A percentile compares a stretch with the other conserved stretches of the same genome.
Conservation (phyloP, 2,329 filamentous ascomycete genomes). For the Lasiodiplodia hormozganensis region DNA sequence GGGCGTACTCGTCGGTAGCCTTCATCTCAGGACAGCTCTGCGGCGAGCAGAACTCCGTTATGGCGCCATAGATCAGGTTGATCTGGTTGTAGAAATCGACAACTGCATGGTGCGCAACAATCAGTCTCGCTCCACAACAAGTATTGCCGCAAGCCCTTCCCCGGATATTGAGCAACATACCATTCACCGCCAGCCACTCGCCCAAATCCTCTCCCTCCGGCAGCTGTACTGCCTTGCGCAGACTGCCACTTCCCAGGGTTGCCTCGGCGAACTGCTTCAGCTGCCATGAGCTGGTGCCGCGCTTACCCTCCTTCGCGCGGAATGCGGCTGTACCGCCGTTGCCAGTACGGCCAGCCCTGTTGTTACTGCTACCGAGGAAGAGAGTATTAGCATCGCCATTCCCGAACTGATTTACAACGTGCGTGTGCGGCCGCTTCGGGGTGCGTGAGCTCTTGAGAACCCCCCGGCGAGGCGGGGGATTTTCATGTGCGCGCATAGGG, state of each 20-base stretch:
- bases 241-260: constrained; percentile 89
- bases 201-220: constrained; percentile 97
- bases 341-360: constrained; percentile 19
- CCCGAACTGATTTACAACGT: not conserved
- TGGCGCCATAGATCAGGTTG: constrained; percentile 97
- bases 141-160: not conserved
- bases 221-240: constrained; percentile 95
- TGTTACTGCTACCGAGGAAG: constrained; percentile 26
- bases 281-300: constrained; percentile 90
- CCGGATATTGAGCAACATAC: constrained; percentile 59
- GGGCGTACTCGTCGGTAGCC: constrained; percentile 90
- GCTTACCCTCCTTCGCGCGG: constrained; percentile 82
- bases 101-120: constrained; percentile 63
- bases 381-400: constrained; percentile 19
- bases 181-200: constrained; percentile 97
- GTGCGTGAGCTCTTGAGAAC: not conserved
- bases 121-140: constrained; percentile 18
- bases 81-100: constrained; percentile 99
- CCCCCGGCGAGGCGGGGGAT: constrained; percentile 4
- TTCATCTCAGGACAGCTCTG: constrained; percentile 99
- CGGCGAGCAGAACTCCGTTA: constrained; percentile 98
- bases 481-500: constrained; percentile 38
- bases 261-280: constrained; percentile 98
- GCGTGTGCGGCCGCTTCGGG: constrained; percentile 1
- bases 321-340: constrained; percentile 72